These are phyloP conservation scores for Gynostemma pentaphyllum DNA, from an alignment of 306 rosid genomes.

Conservation along the genomic window DNA sequence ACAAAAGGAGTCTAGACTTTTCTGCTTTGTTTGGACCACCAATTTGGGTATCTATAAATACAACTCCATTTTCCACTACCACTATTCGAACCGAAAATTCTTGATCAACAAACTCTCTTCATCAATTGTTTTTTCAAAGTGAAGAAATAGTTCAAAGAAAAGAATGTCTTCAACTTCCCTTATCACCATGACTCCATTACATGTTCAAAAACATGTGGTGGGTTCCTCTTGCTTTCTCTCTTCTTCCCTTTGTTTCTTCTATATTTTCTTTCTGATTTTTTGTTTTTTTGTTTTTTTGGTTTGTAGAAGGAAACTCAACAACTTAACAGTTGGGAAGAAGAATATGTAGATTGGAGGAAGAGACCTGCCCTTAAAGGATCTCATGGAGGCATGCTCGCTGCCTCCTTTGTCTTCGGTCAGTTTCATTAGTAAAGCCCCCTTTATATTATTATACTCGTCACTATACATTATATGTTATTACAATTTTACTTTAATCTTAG, in stretches of 20 bases:
- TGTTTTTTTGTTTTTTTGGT: neutral
- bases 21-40: constrained; percentile 6
- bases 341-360: constrained; percentile 79
- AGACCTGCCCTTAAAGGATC: constrained; percentile 50
- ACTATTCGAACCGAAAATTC: constrained; percentile 6
- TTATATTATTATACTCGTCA: no score
- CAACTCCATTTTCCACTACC: neutral
- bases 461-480: no score
- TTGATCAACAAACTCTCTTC: constrained; percentile 1
- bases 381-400: constrained; percentile 95
- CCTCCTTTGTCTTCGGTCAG: constrained; percentile 74
- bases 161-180: constrained; percentile 15
- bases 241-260: neutral
- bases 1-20: constrained; percentile 15
- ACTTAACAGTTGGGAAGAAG: constrained; percentile 49
- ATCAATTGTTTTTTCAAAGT: neutral
- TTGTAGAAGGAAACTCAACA: neutral
- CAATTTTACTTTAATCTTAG: no score
- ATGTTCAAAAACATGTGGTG: constrained; percentile 5
- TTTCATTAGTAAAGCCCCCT: neutral
- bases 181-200: constrained; percentile 1
- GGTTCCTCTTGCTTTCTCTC: neutral
- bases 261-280: neutral
- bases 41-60: constrained; percentile 6
- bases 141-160: no score